Evolutionary conservation across 2,329 filamentous ascomycete species (phyloP).

Genomic region (Zymoseptoria tritici): DNA sequence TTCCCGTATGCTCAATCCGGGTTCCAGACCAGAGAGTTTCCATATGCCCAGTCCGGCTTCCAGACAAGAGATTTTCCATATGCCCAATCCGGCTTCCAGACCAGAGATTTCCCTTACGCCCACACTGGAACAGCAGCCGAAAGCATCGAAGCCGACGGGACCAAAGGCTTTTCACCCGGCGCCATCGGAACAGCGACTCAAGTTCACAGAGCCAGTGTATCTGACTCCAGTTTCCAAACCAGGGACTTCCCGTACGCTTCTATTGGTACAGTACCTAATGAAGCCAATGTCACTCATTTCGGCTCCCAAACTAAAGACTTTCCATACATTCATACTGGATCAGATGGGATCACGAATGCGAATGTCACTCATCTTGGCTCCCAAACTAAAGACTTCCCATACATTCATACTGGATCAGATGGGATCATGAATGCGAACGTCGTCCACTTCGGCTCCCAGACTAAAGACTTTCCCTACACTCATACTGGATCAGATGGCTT

Average conservation of each 20-base stretch:
- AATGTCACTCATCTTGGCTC: slow-evolving; percentile 3
- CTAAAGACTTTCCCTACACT: slow-evolving; percentile 26
- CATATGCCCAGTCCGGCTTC: slow-evolving; percentile 3
- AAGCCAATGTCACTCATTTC: slow-evolving; percentile 3
- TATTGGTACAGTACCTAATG: not conserved
- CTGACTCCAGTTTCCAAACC: slow-evolving; percentile 2
- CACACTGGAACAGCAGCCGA: not conserved
- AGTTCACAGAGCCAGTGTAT: not conserved
- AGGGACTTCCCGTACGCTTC: not conserved
- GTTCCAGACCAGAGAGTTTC: slow-evolving; percentile 3
- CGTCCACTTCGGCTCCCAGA: slow-evolving; percentile 2
- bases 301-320: not conserved
- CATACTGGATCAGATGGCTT: slow-evolving; percentile 25
- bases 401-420: slow-evolving; percentile 3
- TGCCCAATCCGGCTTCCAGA: slow-evolving; percentile 11
- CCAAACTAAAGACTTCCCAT: not conserved
- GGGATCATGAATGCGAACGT: not conserved
- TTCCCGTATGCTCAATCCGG: not conserved
- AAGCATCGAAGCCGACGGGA: not conserved
- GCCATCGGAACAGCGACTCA: slow-evolving; percentile 4
- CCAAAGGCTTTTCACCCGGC: no score
- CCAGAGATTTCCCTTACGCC: not conserved
- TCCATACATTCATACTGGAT: not conserved
- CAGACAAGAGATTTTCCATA: slow-evolving; percentile 21
- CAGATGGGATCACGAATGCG: slow-evolving; percentile 4